phyloP scores from a whole-genome alignment of 2,329 filamentous ascomycete genomes.

The Metarhizium rileyi region DNA sequence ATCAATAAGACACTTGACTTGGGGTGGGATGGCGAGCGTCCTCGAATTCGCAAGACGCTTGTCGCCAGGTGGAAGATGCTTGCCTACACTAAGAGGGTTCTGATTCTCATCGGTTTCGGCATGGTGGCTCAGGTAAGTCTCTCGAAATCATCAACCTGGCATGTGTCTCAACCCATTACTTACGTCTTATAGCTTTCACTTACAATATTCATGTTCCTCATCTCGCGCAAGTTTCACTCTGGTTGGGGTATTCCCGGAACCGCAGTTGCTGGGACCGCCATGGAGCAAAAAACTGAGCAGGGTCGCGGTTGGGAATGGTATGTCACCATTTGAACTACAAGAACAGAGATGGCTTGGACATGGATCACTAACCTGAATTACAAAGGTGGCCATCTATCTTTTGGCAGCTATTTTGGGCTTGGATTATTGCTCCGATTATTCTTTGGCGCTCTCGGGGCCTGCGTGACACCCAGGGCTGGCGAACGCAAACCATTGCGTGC shows the following conservation, averaged over 20 bases:
- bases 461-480: conserved; percentile 57
- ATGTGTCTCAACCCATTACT: not conserved
- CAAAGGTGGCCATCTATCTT: conserved; percentile 51
- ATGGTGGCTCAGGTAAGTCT: conserved; percentile 45
- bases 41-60: conserved; percentile 17
- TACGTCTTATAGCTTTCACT: conserved; percentile 38
- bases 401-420: conserved; percentile 57
- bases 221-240: conserved; percentile 56
- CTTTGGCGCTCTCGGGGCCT: conserved; percentile 53
- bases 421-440: conserved; percentile 49
- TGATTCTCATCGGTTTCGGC: conserved; percentile 40
- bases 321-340: not conserved
- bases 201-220: conserved; percentile 49
- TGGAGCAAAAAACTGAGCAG: conserved; percentile 36
- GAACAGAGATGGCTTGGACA: not conserved
- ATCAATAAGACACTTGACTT: conserved; percentile 12
- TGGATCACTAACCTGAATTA: too few relatives aligned
- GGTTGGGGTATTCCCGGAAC: conserved; percentile 52
- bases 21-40: conserved; percentile 7
- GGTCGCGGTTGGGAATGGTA: conserved; percentile 57
- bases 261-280: conserved; percentile 46
- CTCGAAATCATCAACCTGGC: too few relatives aligned
- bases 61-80: conserved; percentile 28
- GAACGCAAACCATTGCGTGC: conserved; percentile 49
- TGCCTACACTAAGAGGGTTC: conserved; percentile 38